Evolutionary conservation across 1,284 basidiomycete species (phyloP).

Genomic region (Apiotrichum siamense): DNA sequence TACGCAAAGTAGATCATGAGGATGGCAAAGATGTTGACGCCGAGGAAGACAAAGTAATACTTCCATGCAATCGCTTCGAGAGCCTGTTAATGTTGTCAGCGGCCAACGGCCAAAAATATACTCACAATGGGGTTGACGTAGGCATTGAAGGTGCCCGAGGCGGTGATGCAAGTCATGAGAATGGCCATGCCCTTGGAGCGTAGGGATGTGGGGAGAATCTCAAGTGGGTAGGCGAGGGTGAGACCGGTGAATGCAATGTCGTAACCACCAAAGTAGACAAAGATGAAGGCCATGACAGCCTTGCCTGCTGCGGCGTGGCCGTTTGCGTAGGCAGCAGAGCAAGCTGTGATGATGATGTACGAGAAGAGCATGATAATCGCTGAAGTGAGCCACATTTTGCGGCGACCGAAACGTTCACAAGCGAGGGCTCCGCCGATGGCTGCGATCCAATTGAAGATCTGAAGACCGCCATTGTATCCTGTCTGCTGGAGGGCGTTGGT

Average conservation of each 20-base stretch:
- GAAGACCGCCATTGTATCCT: constrained; percentile 22
- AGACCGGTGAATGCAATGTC: constrained; percentile 10
- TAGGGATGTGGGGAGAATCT: constrained; percentile 20
- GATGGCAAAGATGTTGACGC: constrained; percentile 13
- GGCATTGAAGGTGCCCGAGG: constrained; percentile 12
- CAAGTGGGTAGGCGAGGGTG: constrained; percentile 18
- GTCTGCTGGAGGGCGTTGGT: constrained; percentile 12
- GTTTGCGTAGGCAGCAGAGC: constrained; percentile 19
- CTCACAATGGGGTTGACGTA: constrained; percentile 24
- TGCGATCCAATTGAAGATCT: constrained; percentile 20
- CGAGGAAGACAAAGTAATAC: constrained; percentile 35
- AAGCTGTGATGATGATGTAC: constrained; percentile 15
- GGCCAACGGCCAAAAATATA: too few species aligned
- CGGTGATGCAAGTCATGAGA: not conserved
- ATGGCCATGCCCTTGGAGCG: constrained; percentile 13
- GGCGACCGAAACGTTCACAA: constrained; percentile 21
- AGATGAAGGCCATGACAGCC: constrained; percentile 14
- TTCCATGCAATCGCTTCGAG: constrained; percentile 25
- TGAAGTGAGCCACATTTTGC: constrained; percentile 21
- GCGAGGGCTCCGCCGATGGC: constrained; percentile 16
- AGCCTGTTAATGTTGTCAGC: too few species aligned
- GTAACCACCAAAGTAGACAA: constrained; percentile 10
- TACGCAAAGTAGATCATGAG: constrained; percentile 16
- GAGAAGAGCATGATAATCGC: constrained; percentile 17
- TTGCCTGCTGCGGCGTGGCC: constrained; percentile 17